phyloP scores from a whole-genome alignment of 768 basidiomycete genomes.

The Russula lepida region DNA sequence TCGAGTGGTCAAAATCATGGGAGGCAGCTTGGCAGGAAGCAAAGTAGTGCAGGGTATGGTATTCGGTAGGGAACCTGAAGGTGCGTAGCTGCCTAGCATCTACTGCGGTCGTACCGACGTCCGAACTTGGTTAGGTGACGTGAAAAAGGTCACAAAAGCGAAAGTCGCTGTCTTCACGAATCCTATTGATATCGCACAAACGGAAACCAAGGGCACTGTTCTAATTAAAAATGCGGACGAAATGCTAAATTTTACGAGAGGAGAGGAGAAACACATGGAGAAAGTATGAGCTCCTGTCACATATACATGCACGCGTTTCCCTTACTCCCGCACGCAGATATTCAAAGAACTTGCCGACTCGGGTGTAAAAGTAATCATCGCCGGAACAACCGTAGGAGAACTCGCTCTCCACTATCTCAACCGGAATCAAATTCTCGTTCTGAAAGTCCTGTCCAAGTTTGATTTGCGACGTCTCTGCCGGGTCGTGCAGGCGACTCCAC shows the following conservation, averaged over 20 bases:
- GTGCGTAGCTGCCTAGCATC: conserved; percentile 32
- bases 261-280: conserved; percentile 95
- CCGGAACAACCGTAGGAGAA: conserved; percentile 88
- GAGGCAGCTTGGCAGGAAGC: conserved; percentile 77
- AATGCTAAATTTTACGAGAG: conserved; percentile 92
- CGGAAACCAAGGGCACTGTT: conserved; percentile 98
- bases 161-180: conserved; percentile 97
- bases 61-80: conserved; percentile 92
- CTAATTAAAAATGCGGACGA: conserved; percentile 92
- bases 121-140: conserved; percentile 40
- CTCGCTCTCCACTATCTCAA: conserved; percentile 96
- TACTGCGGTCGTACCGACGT: neutral
- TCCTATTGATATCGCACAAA: conserved; percentile 88
- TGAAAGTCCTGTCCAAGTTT: conserved; percentile 97
- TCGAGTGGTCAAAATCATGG: conserved; percentile 97
- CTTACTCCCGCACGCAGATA: conserved; percentile 43
- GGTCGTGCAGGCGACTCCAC: conserved; percentile 92
- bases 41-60: conserved; percentile 97
- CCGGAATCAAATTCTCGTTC: conserved; percentile 84
- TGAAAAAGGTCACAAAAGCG: conserved; percentile 76
- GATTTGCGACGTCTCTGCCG: conserved; percentile 90
- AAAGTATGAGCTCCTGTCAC: conserved; percentile 39
- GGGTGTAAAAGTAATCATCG: conserved; percentile 89
- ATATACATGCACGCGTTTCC: neutral
- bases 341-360: conserved; percentile 96